These are phyloP conservation scores for Pichia scutulata DNA, from an alignment of 805 yeast species.

Conservation along the genomic window DNA sequence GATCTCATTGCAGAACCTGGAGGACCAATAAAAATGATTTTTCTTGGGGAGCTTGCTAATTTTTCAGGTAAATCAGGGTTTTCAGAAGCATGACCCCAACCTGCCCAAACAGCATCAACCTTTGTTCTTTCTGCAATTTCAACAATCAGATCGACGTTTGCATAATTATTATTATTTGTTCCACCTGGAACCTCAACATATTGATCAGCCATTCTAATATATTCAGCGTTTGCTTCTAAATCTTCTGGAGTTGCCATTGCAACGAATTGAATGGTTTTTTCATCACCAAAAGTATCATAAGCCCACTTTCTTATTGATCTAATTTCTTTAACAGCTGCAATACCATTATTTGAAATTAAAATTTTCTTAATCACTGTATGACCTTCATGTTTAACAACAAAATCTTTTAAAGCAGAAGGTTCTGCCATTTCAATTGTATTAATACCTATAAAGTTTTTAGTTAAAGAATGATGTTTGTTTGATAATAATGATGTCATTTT, in stretches of 20 bases:
- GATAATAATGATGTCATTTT: constrained; percentile 4
- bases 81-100: constrained; percentile 99
- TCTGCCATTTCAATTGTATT: constrained; percentile 73
- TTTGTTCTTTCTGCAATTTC: constrained; percentile 95
- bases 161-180: constrained; percentile 96
- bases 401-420: constrained; percentile 72
- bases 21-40: constrained; percentile 92
- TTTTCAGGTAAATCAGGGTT: constrained; percentile 91
- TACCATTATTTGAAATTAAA: constrained; percentile 96
- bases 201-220: constrained; percentile 98
- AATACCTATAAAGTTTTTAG: constrained; percentile 74
- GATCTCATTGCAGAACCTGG: constrained; percentile 99
- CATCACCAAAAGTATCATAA: constrained; percentile 96
- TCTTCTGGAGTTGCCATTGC: constrained; percentile 99
- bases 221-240: constrained; percentile 92
- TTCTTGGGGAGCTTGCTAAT: constrained; percentile 87
- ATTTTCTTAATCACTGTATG: constrained; percentile 89
- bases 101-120: constrained; percentile 99
- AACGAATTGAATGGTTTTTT: constrained; percentile 85
- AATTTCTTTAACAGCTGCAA: constrained; percentile 98
- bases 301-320: constrained; percentile 98
- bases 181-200: constrained; percentile 99
- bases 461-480: constrained; percentile 33
- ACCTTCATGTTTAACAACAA: constrained; percentile 80
- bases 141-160: constrained; percentile 94